Evolutionary conservation across 83 land plant species (phyloP).

Genomic region (Larix sibirica): DNA sequence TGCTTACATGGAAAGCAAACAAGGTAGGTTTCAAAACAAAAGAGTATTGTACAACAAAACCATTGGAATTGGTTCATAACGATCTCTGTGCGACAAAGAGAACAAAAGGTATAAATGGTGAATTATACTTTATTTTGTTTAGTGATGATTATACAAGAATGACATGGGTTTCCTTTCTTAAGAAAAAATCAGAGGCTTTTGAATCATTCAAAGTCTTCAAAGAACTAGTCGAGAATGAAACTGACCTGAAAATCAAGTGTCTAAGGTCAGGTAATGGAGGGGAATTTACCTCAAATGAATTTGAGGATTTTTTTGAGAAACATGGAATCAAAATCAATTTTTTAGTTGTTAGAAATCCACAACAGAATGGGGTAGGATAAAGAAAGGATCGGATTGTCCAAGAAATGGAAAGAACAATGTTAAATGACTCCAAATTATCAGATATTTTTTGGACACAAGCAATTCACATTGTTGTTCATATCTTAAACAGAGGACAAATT

Average conservation of each 20-base stretch:
- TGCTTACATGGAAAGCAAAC: too few species aligned
- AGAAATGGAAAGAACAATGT: not conserved
- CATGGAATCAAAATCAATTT: too few species aligned
- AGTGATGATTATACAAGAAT: not conserved
- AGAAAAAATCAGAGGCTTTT: too few species aligned
- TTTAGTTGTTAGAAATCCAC: not conserved
- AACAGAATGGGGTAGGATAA: too few species aligned
- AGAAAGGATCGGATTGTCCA: too few species aligned
- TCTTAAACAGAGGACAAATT: not conserved
- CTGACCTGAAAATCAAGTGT: not conserved
- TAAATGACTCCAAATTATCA: not conserved
- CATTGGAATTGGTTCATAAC: too few species aligned
- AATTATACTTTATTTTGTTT: too few species aligned
- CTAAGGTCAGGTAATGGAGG: not conserved
- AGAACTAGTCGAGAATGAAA: not conserved
- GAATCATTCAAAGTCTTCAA: not conserved
- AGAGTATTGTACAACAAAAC: too few species aligned
- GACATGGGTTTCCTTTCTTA: not conserved
- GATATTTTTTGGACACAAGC: not conserved
- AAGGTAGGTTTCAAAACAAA: too few species aligned
- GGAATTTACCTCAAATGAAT: not conserved
- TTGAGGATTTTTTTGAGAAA: not conserved
- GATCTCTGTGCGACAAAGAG: too few species aligned
- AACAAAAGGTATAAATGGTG: too few species aligned
- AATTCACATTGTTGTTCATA: too few species aligned